Conservation (phyloP, 306 rosid genomes). For the Trifolium pratense region DNA sequence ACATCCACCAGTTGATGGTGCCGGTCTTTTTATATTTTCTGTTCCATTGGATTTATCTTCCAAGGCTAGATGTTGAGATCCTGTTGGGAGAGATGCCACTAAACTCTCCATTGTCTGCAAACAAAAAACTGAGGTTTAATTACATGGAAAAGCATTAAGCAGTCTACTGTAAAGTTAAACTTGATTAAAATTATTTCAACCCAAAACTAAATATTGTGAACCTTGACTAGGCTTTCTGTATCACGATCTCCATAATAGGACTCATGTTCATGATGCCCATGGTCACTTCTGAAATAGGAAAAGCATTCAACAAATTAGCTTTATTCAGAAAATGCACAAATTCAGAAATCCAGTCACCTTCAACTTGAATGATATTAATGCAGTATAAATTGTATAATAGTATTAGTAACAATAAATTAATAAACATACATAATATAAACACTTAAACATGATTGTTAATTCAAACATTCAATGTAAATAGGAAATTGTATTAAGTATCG, state of each 20-base stretch:
- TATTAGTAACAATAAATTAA: not conserved
- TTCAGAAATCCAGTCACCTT: slow-evolving; percentile 28
- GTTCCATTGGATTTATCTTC: slow-evolving; percentile 67
- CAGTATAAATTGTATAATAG: slow-evolving; percentile 13
- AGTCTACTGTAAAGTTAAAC: slow-evolving; percentile 31
- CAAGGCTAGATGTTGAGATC: slow-evolving; percentile 60
- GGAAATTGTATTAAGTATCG: slow-evolving; percentile 32
- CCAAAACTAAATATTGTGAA: slow-evolving; percentile 42
- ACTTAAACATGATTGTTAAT: slow-evolving; percentile 8
- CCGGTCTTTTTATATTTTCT: slow-evolving; percentile 73
- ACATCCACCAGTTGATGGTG: slow-evolving; percentile 92
- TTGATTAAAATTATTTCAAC: slow-evolving; percentile 28
- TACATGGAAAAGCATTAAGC: slow-evolving; percentile 1
- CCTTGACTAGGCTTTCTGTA: slow-evolving; percentile 89
- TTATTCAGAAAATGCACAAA: slow-evolving; percentile 34
- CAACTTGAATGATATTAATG: slow-evolving; percentile 21
- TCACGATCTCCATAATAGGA: slow-evolving; percentile 96
- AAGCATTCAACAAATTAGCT: slow-evolving; percentile 28
- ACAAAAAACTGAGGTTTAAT: slow-evolving; percentile 16
- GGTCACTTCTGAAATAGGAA: slow-evolving; percentile 70
- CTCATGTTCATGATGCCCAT: slow-evolving; percentile 97
- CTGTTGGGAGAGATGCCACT: slow-evolving; percentile 65
- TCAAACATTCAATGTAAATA: slow-evolving; percentile 20
- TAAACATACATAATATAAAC: slow-evolving; percentile 8
- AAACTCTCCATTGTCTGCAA: slow-evolving; percentile 77